Base-by-base conservation (phyloP, 805 yeast species). In the Hanseniaspora valbyensis region DNA sequence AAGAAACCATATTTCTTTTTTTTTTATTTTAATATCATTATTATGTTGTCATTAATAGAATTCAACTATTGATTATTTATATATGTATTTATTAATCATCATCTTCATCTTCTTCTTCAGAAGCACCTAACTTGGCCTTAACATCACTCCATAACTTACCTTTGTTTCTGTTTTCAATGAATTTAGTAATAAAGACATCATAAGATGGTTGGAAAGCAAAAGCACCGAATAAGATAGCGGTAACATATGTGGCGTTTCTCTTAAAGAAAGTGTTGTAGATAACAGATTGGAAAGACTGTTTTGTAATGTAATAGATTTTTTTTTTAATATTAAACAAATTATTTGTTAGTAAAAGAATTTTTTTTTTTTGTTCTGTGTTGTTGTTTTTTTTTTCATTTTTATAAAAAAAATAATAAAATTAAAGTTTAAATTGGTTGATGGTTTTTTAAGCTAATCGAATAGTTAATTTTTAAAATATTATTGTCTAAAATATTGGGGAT, bases 201-300 rank as follows among this genome's bases (percentile, higher is more conserved):
- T 83, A 83, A 62, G 74, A 73, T 46, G 80, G 81, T 72, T 86
- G 90, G 77, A 88, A 87, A 55, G 80, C 78, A 64, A 89, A 89
- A 43, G 96, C 88, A 61, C 84, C 79, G 45, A 79, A 82, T 59
- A 89, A 82, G 54, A 89, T 73, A 55, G 92, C 73, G 57, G 86
- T 85, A 55, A 89, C 95, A 69, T 76, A 86, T 55, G 83, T 73
- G 43, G 96, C 77, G 79, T 90, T 89, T 77, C 96, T 85, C 77
- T 86, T 86, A 77, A 85, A 81, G 52, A 83, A 60, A 33, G 73
- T 67, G 76, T 79, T 81, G 77, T 77, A 79, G 54, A 80, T 61
- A 42, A 77, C 65, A 40, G 82, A 63, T 59, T 68, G 62, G 58
- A 67, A 59, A 53, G 71, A 59, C 70, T 64, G 53, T 26, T 46